Base-by-base conservation (phyloP, 257 asterid species). In the Striga asiatica region DNA sequence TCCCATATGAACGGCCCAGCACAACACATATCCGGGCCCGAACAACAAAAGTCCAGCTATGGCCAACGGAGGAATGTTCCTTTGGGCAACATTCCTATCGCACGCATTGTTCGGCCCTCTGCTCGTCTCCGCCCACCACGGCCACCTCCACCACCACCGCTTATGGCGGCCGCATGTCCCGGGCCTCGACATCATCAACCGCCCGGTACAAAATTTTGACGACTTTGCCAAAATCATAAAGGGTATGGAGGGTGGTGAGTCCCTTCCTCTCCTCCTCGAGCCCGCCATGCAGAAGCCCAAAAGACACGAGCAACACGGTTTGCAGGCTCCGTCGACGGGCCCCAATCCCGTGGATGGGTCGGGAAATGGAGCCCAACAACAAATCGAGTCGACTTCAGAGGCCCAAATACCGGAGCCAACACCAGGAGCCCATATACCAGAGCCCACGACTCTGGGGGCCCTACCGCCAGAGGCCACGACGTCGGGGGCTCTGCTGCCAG, bases 11-110 rank as follows among this genome's bases (percentile, higher is more conserved):
- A 21, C 21, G 1, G 2, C 54, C 27, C 49, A 24, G 7, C 16
- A 16, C 28, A 41, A 21, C n/a, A 7, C 21, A 46, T 37, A 51
- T 3, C 12, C 50, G 19, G 24, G 13, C 24, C 24, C 14, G 25
- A 11, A 38, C 1, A 23, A 28, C 17, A 39, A 2, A 67, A 43
- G 37, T 47, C 18, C 6, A 45, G 41, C 28, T 9, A 76, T 76
- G 82, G 80, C 75, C 49, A 50, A 53, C 54, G 69, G 60, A 49
- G 78, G 64, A 62, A 67, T 76, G 60, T 70, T 75, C 61, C 56
- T 71, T 37, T 23, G 62, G 2, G 65, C 54, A 49, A 27, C 57
- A 27, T 64, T 81, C 59, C 60, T 75, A 61, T 70, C 71, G 4
- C 68, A 51, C 28, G 22, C 66, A 47, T 32, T 69, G 68, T 65